A percentile compares a stretch with the other conserved stretches of the same genome.
These are phyloP conservation scores for Hemileia vastatrix DNA, from an alignment of 1,284 basidiomycete species.

Conservation along the genomic window DNA sequence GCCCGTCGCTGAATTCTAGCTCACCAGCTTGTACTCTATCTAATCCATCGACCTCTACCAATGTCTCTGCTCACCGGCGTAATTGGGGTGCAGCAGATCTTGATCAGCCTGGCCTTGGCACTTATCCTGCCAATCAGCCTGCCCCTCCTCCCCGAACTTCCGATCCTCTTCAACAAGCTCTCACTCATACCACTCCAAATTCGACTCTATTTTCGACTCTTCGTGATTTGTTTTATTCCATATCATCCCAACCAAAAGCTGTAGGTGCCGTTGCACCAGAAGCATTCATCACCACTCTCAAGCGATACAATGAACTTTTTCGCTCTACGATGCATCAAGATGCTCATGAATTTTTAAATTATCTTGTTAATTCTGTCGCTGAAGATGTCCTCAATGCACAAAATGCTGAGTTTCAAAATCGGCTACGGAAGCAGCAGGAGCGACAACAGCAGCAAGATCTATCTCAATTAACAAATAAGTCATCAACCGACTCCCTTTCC, in stretches of 20 bases:
- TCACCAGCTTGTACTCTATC: too few species aligned
- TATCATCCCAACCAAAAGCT: constrained; percentile 50
- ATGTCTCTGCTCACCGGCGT: background rate
- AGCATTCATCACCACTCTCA: constrained; percentile 80
- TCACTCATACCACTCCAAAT: background rate
- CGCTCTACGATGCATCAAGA: constrained; percentile 63
- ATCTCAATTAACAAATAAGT: constrained; percentile 25
- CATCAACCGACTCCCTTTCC: constrained; percentile 26
- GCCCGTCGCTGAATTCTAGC: too few species aligned
- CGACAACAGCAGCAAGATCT: constrained; percentile 17
- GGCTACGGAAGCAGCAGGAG: background rate
- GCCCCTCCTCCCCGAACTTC: background rate
- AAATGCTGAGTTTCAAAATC: constrained; percentile 13
- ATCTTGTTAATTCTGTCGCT: constrained; percentile 79
- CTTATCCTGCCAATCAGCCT: background rate
- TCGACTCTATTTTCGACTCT: constrained; percentile 78
- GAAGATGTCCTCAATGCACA: constrained; percentile 60
- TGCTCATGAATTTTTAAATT: constrained; percentile 76
- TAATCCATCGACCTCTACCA: background rate
- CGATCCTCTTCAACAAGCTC: background rate
- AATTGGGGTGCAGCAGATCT: constrained; percentile 21
- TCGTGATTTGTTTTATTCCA: constrained; percentile 75
- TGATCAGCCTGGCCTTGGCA: constrained; percentile 16
- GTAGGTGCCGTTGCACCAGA: constrained; percentile 76
- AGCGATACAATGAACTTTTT: constrained; percentile 76